Base-by-base conservation (phyloP, 345 rosid species). In the Psidium friedrichsthalianum region DNA sequence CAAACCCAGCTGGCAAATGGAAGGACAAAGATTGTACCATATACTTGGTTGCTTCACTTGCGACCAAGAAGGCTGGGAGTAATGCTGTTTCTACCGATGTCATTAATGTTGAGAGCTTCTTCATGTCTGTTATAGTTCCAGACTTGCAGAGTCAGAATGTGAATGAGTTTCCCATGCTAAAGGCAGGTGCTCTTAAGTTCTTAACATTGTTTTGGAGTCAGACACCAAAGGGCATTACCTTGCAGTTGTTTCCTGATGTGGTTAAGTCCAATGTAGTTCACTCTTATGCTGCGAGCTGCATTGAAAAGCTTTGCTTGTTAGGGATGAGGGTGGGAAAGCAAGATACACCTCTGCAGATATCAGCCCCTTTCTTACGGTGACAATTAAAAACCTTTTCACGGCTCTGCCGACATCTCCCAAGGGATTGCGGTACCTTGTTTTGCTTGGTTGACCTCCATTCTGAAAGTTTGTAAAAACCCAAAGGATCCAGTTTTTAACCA, bases 21-120 rank as follows among this genome's bases (percentile, higher is more conserved):
- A 98, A 98, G 91, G 97, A 98, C 82, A 98, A 96, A 92, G 99
- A 96, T 82, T 96, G 99, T 90, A 98, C 98, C 6, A 94, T 98
- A 86, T 96, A 93, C 89, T 90, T 98, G 89, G 98, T 98, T 53
- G 96, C 96, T 53, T 95, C 99, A 1, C 97, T 97, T 64, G 96
- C 99, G 8, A 92, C 94, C 7, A 96, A 92, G 91, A 97, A 93
- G 87, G 95, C 96, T 52, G 87, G 98, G 18, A 92, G 96, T 83
- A 87, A 92, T 82, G 93, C 94, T 88, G 95, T 93, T 57, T 93
- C 99, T 44, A 94, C 98, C 51, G 98, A 98, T 87, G 94, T 95
- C 52, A 93, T 98, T 84, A 97, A 96, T 86, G 95, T 96, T 74
- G 92, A 94, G 89, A 93, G 90, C 88, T 96, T 98, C 90, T 96